Conservation (phyloP, 2,329 filamentous ascomycete genomes). For the Leptosphaerulina australis region DNA sequence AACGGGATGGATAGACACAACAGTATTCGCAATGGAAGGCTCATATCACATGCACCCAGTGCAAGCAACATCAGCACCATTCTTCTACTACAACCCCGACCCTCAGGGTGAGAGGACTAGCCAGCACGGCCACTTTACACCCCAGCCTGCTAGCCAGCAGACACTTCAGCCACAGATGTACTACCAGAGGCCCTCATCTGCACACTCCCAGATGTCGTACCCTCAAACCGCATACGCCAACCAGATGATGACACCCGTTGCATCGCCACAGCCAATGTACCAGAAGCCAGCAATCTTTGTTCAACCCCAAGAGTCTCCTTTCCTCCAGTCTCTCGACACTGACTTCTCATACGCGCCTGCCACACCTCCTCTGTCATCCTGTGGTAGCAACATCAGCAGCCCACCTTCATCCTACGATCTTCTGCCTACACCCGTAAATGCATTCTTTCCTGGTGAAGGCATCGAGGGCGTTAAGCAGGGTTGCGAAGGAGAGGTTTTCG, state of each 20-base stretch:
- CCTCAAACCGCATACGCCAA: slow-evolving; percentile 61
- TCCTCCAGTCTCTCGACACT: slow-evolving; percentile 71
- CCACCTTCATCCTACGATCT: slow-evolving; percentile 75
- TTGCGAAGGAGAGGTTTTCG: slow-evolving; percentile 71
- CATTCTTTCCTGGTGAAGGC: slow-evolving; percentile 64
- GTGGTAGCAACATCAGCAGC: slow-evolving; percentile 84
- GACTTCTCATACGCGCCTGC: slow-evolving; percentile 78
- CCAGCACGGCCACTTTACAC: slow-evolving; percentile 77
- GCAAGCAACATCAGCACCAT: slow-evolving; percentile 71
- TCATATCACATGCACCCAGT: slow-evolving; percentile 59
- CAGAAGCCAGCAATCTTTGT: slow-evolving; percentile 77
- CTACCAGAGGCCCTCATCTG: slow-evolving; percentile 63
- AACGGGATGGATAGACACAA: slow-evolving; percentile 27
- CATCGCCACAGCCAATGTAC: slow-evolving; percentile 73
- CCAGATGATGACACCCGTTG: slow-evolving; percentile 74
- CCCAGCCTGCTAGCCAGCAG: slow-evolving; percentile 52
- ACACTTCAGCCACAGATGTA: slow-evolving; percentile 54
- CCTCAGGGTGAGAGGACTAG: slow-evolving; percentile 68
- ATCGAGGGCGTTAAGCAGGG: slow-evolving; percentile 58
- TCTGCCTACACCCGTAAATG: slow-evolving; percentile 81
- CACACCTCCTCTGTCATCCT: slow-evolving; percentile 84
- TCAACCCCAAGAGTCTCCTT: slow-evolving; percentile 63
- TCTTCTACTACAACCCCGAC: slow-evolving; percentile 87
- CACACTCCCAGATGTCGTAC: slow-evolving; percentile 63
- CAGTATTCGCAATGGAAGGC: slow-evolving; percentile 65